phyloP scores from a whole-genome alignment of 2,329 filamentous ascomycete species.

The Pseudopyricularia javanii region DNA sequence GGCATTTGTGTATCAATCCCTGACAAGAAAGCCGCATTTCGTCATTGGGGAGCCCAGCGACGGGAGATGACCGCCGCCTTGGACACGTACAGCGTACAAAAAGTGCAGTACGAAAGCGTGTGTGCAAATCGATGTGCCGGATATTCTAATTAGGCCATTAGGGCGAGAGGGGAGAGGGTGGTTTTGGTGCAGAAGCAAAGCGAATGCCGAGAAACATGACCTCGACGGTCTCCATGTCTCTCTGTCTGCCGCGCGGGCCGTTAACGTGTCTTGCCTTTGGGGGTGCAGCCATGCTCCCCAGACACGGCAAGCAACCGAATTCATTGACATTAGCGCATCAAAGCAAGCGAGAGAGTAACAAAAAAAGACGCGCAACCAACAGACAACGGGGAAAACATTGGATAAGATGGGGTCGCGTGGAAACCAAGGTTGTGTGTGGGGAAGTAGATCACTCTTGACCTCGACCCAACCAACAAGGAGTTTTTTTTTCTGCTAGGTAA shows the following conservation, averaged over 20 bases:
- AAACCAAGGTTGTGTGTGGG: neutral
- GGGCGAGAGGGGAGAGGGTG: neutral
- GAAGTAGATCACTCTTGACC: neutral
- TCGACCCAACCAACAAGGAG: too few species aligned
- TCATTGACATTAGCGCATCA: too few species aligned
- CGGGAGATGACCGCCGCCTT: neutral
- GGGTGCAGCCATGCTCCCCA: too few species aligned
- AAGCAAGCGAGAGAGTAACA: neutral
- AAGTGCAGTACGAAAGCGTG: too few species aligned
- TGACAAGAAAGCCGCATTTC: neutral
- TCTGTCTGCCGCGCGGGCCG: neutral
- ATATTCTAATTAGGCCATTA: too few species aligned
- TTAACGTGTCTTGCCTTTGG: neutral
- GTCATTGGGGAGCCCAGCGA: neutral
- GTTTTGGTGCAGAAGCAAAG: neutral
- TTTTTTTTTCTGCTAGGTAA: neutral
- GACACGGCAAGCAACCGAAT: too few species aligned
- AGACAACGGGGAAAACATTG: neutral
- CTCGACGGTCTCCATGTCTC: too few species aligned
- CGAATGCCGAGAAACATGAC: too few species aligned
- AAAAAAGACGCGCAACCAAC: too few species aligned
- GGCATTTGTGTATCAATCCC: neutral
- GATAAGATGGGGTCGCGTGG: neutral
- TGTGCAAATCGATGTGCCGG: too few species aligned
- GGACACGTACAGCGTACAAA: neutral